phyloP scores from a whole-genome alignment of 2,329 filamentous ascomycete species.

The Fusarium pseudograminearum region DNA sequence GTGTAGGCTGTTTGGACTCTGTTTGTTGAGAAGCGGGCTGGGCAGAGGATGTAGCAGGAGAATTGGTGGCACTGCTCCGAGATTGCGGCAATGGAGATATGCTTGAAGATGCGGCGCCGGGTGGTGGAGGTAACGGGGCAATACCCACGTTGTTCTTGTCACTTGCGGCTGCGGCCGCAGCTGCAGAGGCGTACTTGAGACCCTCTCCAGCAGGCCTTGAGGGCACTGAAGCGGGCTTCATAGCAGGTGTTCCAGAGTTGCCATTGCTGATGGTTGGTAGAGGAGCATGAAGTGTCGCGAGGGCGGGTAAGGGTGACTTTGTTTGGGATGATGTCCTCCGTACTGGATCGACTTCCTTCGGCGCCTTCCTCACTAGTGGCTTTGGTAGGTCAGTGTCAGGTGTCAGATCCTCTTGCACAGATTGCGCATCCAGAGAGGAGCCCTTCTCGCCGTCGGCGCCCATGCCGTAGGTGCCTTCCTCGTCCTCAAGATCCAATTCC shows the following conservation, averaged over 20 bases:
- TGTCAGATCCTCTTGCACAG: conserved; percentile 82
- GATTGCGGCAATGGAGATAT: conserved; percentile 66
- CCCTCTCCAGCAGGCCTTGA: conserved; percentile 88
- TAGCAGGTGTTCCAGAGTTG: conserved; percentile 67
- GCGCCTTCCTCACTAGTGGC: conserved; percentile 65
- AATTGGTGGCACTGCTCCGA: conserved; percentile 66
- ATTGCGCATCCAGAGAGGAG: conserved; percentile 96
- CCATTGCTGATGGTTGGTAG: conserved; percentile 72
- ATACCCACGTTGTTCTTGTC: conserved; percentile 92
- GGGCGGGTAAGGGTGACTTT: conserved; percentile 92
- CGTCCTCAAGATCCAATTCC: conserved; percentile 90
- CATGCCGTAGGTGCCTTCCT: conserved; percentile 90
- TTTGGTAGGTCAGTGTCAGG: conserved; percentile 68
- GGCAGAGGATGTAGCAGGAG: conserved; percentile 62
- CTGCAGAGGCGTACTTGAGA: conserved; percentile 96
- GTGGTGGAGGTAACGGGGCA: conserved; percentile 90
- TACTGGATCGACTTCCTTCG: conserved; percentile 68
- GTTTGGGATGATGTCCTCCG: conserved; percentile 85
- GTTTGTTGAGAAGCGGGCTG: conserved; percentile 59
- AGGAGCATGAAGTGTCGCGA: conserved; percentile 88
- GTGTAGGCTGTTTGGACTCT: conserved; percentile 52
- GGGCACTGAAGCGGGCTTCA: conserved; percentile 94
- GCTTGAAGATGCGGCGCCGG: conserved; percentile 65
- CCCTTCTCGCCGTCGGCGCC: conserved; percentile 82
- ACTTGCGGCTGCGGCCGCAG: conserved; percentile 89